A percentile compares a stretch with the other conserved stretches of the same genome.
These are phyloP conservation scores for Centaurea solstitialis DNA, from an alignment of 129 eudicot genomes.

Conservation along the genomic window DNA sequence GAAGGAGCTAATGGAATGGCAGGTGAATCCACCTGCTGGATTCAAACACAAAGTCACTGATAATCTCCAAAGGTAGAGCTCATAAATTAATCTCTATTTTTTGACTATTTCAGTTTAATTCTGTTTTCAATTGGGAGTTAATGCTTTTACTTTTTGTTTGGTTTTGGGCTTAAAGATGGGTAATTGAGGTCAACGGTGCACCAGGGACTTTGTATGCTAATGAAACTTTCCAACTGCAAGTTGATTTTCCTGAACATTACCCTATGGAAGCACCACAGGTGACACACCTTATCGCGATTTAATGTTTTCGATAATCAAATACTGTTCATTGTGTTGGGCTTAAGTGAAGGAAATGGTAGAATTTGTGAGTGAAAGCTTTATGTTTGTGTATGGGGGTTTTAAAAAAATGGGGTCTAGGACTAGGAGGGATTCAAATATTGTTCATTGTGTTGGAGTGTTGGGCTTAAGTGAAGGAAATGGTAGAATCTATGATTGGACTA, in stretches of 20 bases:
- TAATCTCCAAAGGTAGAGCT: constrained; percentile 72
- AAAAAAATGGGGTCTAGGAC: background rate
- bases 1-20: constrained; percentile 88
- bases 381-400: background rate
- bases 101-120: background rate
- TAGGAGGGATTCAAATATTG: background rate
- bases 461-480: no score
- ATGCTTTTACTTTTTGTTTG: background rate
- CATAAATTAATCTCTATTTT: background rate
- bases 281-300: background rate
- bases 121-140: background rate
- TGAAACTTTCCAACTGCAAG: constrained; percentile 81
- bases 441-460: no score
- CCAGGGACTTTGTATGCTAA: constrained; percentile 73
- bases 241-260: constrained; percentile 89
- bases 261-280: constrained; percentile 98
- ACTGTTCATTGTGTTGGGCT: background rate
- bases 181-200: constrained; percentile 85
- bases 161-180: constrained; percentile 50
- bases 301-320: no score
- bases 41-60: constrained; percentile 81
- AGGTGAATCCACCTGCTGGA: constrained; percentile 78
- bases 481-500: background rate
- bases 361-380: background rate
- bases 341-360: constrained; percentile 8